A percentile compares a stretch with the other conserved stretches of the same genome.
phyloP scores from a whole-genome alignment of 2,329 filamentous ascomycete species.

The Ceratocystis variospora region DNA sequence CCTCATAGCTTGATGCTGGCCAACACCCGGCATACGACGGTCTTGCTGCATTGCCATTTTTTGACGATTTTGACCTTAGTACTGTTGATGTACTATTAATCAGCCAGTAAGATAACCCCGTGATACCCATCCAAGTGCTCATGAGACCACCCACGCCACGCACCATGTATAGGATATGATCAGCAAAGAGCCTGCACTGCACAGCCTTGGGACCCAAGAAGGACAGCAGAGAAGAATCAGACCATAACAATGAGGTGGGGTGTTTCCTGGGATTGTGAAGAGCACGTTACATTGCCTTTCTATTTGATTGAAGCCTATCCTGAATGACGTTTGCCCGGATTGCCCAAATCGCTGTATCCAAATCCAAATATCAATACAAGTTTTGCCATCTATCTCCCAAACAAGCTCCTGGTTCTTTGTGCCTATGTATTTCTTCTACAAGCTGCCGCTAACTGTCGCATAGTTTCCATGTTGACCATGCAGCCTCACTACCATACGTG shows the following conservation, averaged over 20 bases:
- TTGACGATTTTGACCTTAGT: conserved; percentile 95
- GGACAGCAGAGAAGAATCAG: background rate
- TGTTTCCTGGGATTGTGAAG: conserved; percentile 1
- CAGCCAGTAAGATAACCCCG: conserved; percentile 72
- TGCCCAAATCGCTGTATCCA: background rate
- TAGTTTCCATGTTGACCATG: conserved; percentile 97
- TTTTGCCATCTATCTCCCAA: conserved; percentile 3
- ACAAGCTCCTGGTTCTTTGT: conserved; percentile 8
- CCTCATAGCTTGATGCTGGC: conserved; percentile 72
- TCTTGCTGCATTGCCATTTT: conserved; percentile 84
- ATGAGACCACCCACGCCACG: background rate
- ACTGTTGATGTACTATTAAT: conserved; percentile 94
- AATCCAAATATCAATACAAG: conserved; percentile 18
- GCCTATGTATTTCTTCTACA: conserved; percentile 8
- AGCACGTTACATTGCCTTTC: conserved; percentile 3
- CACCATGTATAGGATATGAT: background rate
- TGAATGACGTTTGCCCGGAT: conserved; percentile 6
- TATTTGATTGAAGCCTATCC: conserved; percentile 11
- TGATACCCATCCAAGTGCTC: conserved; percentile 1
- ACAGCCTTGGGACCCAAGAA: background rate
- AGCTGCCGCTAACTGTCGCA: conserved; percentile 20
- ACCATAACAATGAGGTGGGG: conserved; percentile 3
- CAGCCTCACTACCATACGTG: conserved; percentile 95
- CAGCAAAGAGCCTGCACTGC: background rate
- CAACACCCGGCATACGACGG: conserved; percentile 96